phyloP scores from a whole-genome alignment of 1,284 basidiomycete species.

The Schizopora paradoxa region DNA sequence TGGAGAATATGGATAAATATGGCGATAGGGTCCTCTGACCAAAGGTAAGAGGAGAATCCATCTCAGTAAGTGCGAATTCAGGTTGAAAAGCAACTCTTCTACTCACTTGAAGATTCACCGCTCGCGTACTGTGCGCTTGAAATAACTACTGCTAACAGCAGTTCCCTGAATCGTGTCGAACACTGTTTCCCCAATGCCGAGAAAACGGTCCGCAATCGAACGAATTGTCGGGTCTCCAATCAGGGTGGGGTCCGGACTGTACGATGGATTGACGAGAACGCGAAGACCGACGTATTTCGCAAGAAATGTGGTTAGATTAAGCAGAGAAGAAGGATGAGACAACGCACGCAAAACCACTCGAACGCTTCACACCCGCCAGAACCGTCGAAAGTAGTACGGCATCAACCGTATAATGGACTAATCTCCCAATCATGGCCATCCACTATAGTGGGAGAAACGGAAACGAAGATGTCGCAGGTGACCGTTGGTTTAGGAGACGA shows the following conservation, averaged over 20 bases:
- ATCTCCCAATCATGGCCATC: slow-evolving; percentile 50
- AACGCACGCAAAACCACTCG: slow-evolving; percentile 85
- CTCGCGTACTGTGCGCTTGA: too few relatives aligned
- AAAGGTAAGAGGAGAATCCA: too few relatives aligned
- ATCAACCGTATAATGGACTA: slow-evolving; percentile 83
- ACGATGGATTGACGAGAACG: slow-evolving; percentile 2
- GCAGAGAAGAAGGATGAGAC: slow-evolving; percentile 8
- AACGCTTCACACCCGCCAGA: slow-evolving; percentile 86
- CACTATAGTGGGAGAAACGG: not conserved
- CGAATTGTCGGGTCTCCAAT: slow-evolving; percentile 76
- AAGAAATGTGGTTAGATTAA: not conserved
- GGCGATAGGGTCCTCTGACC: too few relatives aligned
- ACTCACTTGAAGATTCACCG: too few relatives aligned
- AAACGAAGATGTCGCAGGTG: not conserved
- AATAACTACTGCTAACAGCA: slow-evolving; percentile 79
- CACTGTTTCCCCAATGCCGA: slow-evolving; percentile 83
- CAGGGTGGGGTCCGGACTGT: slow-evolving; percentile 60
- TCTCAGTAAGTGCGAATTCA: too few relatives aligned
- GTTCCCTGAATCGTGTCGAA: slow-evolving; percentile 80
- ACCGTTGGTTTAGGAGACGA: not conserved
- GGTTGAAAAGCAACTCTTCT: too few relatives aligned
- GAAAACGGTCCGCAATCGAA: slow-evolving; percentile 73
- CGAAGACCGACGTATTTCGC: not conserved
- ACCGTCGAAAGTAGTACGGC: slow-evolving; percentile 85
- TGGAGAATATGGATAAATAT: too few relatives aligned